phyloP scores from a whole-genome alignment of 2,329 filamentous ascomycete species.

The Talaromyces sp. region DNA sequence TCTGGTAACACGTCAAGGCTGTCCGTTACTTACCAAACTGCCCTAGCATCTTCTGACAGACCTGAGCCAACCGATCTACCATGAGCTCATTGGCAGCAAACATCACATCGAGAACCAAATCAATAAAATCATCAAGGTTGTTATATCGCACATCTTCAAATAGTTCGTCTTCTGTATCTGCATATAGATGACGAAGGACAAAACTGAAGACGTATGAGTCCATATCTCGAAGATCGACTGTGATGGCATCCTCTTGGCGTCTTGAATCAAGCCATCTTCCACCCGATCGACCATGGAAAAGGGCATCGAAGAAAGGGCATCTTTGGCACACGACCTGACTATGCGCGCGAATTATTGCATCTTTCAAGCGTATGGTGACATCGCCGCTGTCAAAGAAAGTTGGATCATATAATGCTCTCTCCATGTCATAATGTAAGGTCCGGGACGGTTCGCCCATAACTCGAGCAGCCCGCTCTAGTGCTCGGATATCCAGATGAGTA shows the following conservation, averaged over 20 bases:
- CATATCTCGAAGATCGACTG: constrained; percentile 80
- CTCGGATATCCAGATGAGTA: constrained; percentile 64
- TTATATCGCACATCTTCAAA: constrained; percentile 72
- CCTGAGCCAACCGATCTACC: constrained; percentile 83
- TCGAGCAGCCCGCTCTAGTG: constrained; percentile 73
- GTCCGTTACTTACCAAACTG: constrained; percentile 59
- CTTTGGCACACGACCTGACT: constrained; percentile 75
- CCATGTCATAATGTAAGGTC: constrained; percentile 67
- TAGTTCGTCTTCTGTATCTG: constrained; percentile 73
- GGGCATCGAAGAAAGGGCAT: constrained; percentile 86
- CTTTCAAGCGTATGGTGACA: constrained; percentile 71
- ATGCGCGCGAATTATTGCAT: constrained; percentile 67
- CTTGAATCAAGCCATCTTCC: constrained; percentile 79
- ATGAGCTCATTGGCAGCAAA: constrained; percentile 89
- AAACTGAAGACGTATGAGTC: constrained; percentile 69
- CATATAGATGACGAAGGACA: constrained; percentile 78
- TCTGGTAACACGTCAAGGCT: not conserved
- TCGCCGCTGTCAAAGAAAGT: constrained; percentile 77
- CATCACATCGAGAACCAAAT: constrained; percentile 88
- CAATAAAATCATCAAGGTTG: constrained; percentile 78
- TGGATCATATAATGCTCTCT: constrained; percentile 63
- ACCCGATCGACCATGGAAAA: constrained; percentile 83
- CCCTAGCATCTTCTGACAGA: constrained; percentile 82
- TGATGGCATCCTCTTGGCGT: constrained; percentile 55
- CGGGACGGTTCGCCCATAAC: constrained; percentile 65